phyloP scores from a whole-genome alignment of 208 protist genomes.

The Wallacemonas sp. region DNA sequence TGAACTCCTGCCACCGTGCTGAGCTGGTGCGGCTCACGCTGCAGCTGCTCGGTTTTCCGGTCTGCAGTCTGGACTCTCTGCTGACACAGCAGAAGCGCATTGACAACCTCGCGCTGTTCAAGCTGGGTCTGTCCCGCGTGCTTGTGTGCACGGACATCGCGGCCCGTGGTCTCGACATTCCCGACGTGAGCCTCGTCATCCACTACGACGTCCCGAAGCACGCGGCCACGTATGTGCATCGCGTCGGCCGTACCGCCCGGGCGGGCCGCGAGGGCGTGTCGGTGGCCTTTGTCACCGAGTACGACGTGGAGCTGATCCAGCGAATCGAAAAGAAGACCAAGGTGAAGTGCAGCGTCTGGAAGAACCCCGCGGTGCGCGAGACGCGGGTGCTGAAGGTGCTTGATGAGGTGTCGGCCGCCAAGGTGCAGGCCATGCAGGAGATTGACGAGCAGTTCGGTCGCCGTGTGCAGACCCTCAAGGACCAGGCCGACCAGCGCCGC shows the following conservation, averaged over 20 bases:
- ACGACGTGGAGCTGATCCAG: constrained; percentile 76
- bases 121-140: constrained; percentile 89
- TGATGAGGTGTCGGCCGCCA: constrained; percentile 82
- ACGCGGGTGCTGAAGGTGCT: constrained; percentile 59
- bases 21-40: constrained; percentile 86
- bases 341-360: constrained; percentile 46
- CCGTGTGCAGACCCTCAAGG: constrained; percentile 63
- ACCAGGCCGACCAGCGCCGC: constrained; percentile 48
- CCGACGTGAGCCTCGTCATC: constrained; percentile 94
- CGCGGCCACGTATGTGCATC: constrained; percentile 97
- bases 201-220: constrained; percentile 98
- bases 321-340: constrained; percentile 61
- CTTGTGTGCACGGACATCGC: constrained; percentile 92
- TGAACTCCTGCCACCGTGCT: constrained; percentile 81
- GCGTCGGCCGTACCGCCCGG: constrained; percentile 97
- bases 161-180: constrained; percentile 98
- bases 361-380: constrained; percentile 51
- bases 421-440: constrained; percentile 81
- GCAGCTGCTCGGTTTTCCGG: constrained; percentile 95
- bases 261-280: constrained; percentile 74
- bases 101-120: constrained; percentile 97
- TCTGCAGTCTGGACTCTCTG: constrained; percentile 97
- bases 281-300: constrained; percentile 80
- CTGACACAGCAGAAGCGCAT: constrained; percentile 97
- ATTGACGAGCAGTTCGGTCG: constrained; percentile 76